These are phyloP conservation scores for Scutellaria barbata DNA, from an alignment of 257 asterid genomes.

Conservation along the genomic window DNA sequence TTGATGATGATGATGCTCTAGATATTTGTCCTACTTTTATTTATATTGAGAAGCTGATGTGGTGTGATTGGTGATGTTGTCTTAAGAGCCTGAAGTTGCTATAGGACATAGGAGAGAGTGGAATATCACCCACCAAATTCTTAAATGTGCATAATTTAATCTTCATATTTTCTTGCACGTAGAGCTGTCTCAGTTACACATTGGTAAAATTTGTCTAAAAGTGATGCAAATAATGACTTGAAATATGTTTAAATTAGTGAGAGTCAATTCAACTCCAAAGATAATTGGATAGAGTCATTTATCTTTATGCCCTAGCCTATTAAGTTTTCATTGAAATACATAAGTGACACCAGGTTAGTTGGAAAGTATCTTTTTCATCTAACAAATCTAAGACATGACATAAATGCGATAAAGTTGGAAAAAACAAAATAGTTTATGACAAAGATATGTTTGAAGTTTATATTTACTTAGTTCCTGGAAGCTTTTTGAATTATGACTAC, in stretches of 20 bases:
- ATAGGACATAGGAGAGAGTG: not conserved
- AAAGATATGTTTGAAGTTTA: constrained; percentile 17
- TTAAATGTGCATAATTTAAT: not conserved
- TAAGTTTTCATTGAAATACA: not conserved
- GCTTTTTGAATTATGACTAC: not conserved
- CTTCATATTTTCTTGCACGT: not conserved
- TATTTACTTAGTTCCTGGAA: not conserved
- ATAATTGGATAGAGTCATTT: not conserved
- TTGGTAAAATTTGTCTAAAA: not conserved
- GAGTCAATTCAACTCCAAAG: not conserved
- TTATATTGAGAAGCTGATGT: constrained; percentile 5
- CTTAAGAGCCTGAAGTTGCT: not conserved
- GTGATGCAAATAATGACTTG: constrained; percentile 7
- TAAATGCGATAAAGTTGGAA: not conserved
- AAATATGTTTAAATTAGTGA: not conserved
- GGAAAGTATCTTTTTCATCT: not conserved
- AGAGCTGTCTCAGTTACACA: not conserved
- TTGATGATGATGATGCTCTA: constrained; percentile 16
- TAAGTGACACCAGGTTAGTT: not conserved
- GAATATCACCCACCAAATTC: not conserved
- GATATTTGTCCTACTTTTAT: constrained; percentile 16
- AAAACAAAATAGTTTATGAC: not conserved
- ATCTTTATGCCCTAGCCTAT: not conserved
- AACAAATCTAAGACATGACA: not conserved
- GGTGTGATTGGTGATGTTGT: constrained; percentile 6